Evolutionary conservation across 768 basidiomycete species (phyloP).

Genomic region (Tricholoma matsutake): DNA sequence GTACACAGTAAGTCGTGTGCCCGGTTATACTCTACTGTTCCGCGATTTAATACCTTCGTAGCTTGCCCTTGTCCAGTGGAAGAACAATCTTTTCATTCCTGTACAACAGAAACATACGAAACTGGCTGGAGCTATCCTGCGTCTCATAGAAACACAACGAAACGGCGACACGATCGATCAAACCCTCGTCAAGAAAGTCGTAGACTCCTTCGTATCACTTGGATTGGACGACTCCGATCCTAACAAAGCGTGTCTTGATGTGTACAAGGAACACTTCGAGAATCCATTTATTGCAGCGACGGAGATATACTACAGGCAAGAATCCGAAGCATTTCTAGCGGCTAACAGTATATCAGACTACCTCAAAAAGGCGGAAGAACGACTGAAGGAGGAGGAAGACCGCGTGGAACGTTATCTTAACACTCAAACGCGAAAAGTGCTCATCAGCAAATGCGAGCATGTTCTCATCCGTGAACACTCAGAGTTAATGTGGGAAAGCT

Average conservation of each 20-base stretch:
- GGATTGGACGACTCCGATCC: conserved; percentile 91
- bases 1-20: conserved; percentile 70
- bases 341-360: conserved; percentile 92
- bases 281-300: conserved; percentile 85
- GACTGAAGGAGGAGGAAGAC: conserved; percentile 91
- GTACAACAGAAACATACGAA: conserved; percentile 82
- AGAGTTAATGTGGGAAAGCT: conserved; percentile 87
- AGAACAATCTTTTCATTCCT: conserved; percentile 81
- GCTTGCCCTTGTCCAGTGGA: conserved; percentile 98
- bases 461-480: conserved; percentile 88
- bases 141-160: conserved; percentile 88
- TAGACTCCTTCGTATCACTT: conserved; percentile 93
- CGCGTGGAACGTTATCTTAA: conserved; percentile 93
- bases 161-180: conserved; percentile 95
- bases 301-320: conserved; percentile 87
- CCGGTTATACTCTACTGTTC: not conserved
- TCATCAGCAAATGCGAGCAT: conserved; percentile 83
- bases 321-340: conserved; percentile 87
- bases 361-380: conserved; percentile 90
- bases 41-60: conserved; percentile 23
- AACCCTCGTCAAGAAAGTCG: conserved; percentile 88
- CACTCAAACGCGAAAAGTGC: conserved; percentile 78
- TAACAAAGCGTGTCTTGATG: conserved; percentile 89
- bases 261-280: conserved; percentile 92
- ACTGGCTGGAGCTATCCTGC: conserved; percentile 82